A percentile compares a stretch with the other conserved stretches of the same genome.
Conservation (phyloP, 176 grass and related monocot species). For the Rhynchospora breviuscula region DNA sequence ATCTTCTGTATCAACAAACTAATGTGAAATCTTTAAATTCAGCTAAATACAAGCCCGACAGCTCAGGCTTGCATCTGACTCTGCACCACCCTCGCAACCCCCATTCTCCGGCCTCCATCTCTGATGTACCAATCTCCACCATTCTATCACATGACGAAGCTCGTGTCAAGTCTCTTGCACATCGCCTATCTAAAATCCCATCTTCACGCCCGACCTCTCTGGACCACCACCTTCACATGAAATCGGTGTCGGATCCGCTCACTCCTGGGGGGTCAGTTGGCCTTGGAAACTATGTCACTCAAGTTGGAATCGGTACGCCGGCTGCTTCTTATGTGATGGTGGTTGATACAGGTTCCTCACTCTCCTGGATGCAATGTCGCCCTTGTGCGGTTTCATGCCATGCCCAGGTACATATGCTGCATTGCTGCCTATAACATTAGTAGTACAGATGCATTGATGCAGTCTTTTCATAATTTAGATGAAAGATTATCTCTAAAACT, state of each 20-base stretch:
- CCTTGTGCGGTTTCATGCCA: conserved; percentile 35
- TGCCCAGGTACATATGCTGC: background rate
- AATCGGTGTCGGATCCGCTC: conserved; percentile 60
- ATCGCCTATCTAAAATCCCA: conserved; percentile 31
- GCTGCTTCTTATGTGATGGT: conserved; percentile 52
- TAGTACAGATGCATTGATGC: background rate
- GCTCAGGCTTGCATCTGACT: conserved; percentile 14
- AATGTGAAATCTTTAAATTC: background rate
- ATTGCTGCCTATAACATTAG: background rate
- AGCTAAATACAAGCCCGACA: conserved; percentile 11
- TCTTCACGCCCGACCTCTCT: conserved; percentile 34
- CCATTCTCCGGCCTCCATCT: conserved; percentile 24
- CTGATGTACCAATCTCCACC: conserved; percentile 24
- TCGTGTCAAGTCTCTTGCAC: conserved; percentile 27
- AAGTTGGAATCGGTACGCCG: conserved; percentile 62
- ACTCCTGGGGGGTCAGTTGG: conserved; percentile 50
- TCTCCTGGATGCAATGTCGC: conserved; percentile 56
- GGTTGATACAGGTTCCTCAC: conserved; percentile 70
- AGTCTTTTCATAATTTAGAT: background rate
- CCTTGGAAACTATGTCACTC: conserved; percentile 69
- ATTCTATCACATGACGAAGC: conserved; percentile 30
- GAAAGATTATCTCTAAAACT: background rate
- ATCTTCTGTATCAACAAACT: background rate
- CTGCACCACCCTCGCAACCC: conserved; percentile 19
- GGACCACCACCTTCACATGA: background rate